phyloP scores from a whole-genome alignment of 352 stramenopile genomes.

The Blastocystis sp. region DNA sequence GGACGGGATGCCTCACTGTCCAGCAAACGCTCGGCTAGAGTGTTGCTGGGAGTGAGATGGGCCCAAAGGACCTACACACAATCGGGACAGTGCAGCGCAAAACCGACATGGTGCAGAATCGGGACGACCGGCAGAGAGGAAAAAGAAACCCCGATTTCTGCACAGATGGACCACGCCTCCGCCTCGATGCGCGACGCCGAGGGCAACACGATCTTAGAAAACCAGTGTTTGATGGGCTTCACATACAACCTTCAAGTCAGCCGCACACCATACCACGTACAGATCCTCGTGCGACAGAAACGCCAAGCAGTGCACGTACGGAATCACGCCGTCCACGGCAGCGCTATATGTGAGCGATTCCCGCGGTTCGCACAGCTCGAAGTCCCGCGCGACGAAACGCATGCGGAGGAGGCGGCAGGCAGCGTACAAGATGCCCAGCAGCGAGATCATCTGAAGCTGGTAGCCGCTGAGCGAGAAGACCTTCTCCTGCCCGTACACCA shows the following conservation, averaged over 20 bases:
- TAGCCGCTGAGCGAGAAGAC: slow-evolving; percentile 40
- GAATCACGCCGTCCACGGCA: slow-evolving; percentile 15
- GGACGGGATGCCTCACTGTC: neutral
- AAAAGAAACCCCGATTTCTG: slow-evolving; percentile 9
- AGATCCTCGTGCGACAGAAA: neutral
- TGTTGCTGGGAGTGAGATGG: neutral
- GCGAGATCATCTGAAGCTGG: slow-evolving; percentile 25
- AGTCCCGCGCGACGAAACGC: slow-evolving; percentile 17
- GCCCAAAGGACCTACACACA: neutral
- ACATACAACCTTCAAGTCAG: slow-evolving; percentile 10
- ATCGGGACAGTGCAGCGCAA: neutral
- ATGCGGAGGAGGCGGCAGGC: slow-evolving; percentile 19
- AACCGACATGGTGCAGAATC: slow-evolving; percentile 22
- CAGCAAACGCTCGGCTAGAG: neutral
- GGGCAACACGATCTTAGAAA: neutral
- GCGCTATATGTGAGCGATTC: neutral
- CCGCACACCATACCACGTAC: neutral
- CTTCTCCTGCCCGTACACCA: slow-evolving; percentile 36
- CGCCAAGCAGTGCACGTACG: slow-evolving; percentile 12
- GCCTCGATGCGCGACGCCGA: slow-evolving; percentile 13
- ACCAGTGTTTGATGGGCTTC: slow-evolving; percentile 40
- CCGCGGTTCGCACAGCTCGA: neutral
- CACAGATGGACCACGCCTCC: slow-evolving; percentile 29
- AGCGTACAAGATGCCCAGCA: slow-evolving; percentile 55
- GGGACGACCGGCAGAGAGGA: neutral